Evolutionary conservation across 2,329 filamentous ascomycete species (phyloP).

Genomic region (Coleophoma cylindrospora): DNA sequence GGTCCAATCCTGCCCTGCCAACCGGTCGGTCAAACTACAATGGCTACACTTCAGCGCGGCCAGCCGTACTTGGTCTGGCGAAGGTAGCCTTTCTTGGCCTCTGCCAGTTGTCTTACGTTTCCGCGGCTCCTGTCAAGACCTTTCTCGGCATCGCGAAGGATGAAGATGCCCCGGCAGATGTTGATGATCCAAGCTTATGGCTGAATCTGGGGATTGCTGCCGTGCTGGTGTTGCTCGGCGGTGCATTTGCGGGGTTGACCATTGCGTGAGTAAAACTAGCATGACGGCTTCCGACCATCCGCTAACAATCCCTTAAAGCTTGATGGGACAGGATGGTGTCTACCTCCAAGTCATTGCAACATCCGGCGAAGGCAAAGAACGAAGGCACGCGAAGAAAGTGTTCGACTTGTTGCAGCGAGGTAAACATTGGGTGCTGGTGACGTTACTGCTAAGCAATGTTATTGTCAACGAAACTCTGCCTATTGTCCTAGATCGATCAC

Average conservation of each 20-base stretch:
- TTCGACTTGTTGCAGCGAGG: constrained; percentile 75
- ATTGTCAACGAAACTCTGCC: constrained; percentile 97
- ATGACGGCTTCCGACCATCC: too few relatives aligned
- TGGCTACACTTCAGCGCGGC: constrained; percentile 37
- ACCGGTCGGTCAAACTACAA: constrained; percentile 12
- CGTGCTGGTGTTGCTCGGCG: constrained; percentile 78
- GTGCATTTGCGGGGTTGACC: constrained; percentile 91
- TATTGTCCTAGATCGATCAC: constrained; percentile 87
- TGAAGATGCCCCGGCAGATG: constrained; percentile 33
- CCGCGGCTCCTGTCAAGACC: constrained; percentile 26
- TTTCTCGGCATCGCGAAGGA: constrained; percentile 40
- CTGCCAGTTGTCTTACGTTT: constrained; percentile 29
- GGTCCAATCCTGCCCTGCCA: constrained; percentile 12
- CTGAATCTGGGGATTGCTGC: constrained; percentile 76
- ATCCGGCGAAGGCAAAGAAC: constrained; percentile 79
- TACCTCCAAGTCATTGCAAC: constrained; percentile 92
- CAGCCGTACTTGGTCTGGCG: constrained; percentile 45
- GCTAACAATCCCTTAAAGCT: constrained; percentile 12
- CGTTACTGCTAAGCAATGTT: constrained; percentile 88
- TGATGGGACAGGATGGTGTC: constrained; percentile 74
- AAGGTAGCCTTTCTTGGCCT: constrained; percentile 45
- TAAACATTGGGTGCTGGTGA: constrained; percentile 98
- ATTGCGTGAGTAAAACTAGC: constrained; percentile 57
- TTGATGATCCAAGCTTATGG: constrained; percentile 65
- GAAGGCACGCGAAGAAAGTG: constrained; percentile 78